These are phyloP conservation scores for Leucosporidium creatinivorum DNA, from an alignment of 768 basidiomycete genomes.

Conservation along the genomic window DNA sequence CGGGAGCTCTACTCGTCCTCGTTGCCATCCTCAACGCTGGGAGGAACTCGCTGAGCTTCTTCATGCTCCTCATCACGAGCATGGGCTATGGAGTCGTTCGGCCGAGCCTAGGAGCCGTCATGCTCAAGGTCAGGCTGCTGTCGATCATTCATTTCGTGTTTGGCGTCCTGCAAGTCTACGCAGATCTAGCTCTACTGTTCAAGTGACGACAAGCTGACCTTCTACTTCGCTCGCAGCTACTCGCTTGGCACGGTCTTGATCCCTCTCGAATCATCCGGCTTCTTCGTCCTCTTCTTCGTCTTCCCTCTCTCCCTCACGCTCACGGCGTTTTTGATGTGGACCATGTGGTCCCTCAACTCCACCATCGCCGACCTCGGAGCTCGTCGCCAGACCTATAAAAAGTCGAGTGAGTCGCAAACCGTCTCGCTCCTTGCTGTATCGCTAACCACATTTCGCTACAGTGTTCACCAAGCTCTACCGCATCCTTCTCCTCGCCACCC, in stretches of 20 bases:
- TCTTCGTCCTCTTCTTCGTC: constrained; percentile 72
- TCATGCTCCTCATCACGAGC: constrained; percentile 85
- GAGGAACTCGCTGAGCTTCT: constrained; percentile 76
- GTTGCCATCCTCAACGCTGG: constrained; percentile 94
- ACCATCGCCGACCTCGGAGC: constrained; percentile 79
- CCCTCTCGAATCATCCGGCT: constrained; percentile 81
- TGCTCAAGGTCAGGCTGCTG: constrained; percentile 74
- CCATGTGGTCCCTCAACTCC: constrained; percentile 52
- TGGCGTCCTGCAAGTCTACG: constrained; percentile 59
- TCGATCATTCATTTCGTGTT: constrained; percentile 84
- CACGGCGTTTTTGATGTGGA: constrained; percentile 95
- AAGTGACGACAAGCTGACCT: background rate
- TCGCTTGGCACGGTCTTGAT: constrained; percentile 91
- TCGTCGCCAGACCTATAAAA: constrained; percentile 52
- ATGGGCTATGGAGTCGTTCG: constrained; percentile 87
- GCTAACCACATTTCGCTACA: constrained; percentile 49
- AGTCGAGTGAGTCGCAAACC: constrained; percentile 21
- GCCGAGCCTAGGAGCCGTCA: constrained; percentile 73
- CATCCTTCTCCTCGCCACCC: constrained; percentile 71
- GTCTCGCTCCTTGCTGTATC: background rate
- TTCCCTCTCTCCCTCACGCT: constrained; percentile 90
- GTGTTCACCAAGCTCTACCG: constrained; percentile 86
- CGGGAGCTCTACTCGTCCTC: constrained; percentile 86
- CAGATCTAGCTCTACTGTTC: background rate
- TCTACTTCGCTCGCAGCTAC: constrained; percentile 63